Evolutionary conservation across 2,329 filamentous ascomycete genomes (phyloP), one percentile per base, ranked within the genome.

Genomic region (Colletotrichum phormii): DNA sequence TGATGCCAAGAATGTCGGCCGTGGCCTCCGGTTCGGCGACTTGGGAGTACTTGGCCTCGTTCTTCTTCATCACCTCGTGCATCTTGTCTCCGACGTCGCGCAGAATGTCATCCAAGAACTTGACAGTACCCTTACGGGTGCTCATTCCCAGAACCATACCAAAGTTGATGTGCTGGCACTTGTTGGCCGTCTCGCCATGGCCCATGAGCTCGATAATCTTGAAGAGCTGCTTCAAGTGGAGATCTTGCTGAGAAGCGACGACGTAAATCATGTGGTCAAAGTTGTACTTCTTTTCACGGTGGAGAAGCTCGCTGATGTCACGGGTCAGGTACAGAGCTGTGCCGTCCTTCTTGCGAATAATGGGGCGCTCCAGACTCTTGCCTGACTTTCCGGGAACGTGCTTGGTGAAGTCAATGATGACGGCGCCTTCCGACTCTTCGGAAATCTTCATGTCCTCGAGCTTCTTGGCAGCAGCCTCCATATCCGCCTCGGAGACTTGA

Each of bases 21-120:
- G 92, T 93, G 67, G 90, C 89, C 67, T 91, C 91, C 0, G 96
- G 96, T 81, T 98, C 88, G 79, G 92, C 93, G 33, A 99, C 92
- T 83, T 98, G 95, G 69, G 91, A 85, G 83, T 98, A 99, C 87
- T 99, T 99, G 80, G 89, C 88, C 78, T 93, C 89, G 82, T 98
- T 98, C 86, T 93, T 93, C 83, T 87, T 91, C 97, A 99, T 99
- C 64, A 97, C 94, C 74, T 98, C 94, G 87, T 98, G 96, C 97
- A 99, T 99, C 84, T 95, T 94, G 67, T 98, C 96, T 78, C 91
- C 92, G 8, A 97, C 95, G 77, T 95, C 93, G 53, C 89, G 87
- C 70, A 95, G 86, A 77, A 95, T 94, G 77, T 94, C 92, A 77
- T 92, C 87, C 53, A 90, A 80, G 84, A 94, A 94, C 82, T 93